Evolutionary conservation across 371 early-diverging fungal genomes (phyloP).

Genomic region (Conidiobolus incongruus): DNA sequence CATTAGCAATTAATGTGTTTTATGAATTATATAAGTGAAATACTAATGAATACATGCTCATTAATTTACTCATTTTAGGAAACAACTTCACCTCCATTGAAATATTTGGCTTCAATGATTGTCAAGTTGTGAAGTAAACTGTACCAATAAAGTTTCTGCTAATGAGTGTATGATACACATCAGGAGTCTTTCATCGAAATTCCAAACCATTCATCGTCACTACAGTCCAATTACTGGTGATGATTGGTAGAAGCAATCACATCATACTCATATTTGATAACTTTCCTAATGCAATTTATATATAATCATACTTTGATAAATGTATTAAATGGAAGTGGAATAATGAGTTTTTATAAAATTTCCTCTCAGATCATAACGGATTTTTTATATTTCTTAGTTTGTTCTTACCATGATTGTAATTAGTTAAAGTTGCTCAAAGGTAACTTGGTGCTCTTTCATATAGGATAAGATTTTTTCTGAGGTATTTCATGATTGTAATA

Average conservation of each 20-base stretch:
- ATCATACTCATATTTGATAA: background rate
- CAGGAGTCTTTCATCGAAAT: no score
- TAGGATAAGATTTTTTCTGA: slow-evolving; percentile 5
- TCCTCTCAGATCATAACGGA: slow-evolving; percentile 27
- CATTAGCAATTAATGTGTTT: no score
- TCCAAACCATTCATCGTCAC: no score
- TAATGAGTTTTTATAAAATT: slow-evolving; percentile 17
- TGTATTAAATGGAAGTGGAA: slow-evolving; percentile 15
- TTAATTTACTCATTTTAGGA: no score
- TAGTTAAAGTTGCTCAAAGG: slow-evolving; percentile 8
- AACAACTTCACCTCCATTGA: no score
- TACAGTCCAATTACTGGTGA: background rate
- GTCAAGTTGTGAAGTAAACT: no score
- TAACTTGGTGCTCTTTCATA: background rate
- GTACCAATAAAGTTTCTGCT: no score
- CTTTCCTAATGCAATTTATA: slow-evolving; percentile 7
- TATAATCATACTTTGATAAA: slow-evolving; percentile 29
- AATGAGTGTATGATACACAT: no score
- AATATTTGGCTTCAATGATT: no score
- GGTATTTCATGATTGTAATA: no score
- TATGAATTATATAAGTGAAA: no score
- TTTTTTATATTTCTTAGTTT: slow-evolving; percentile 14
- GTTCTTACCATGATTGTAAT: slow-evolving; percentile 6
- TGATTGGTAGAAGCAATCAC: background rate
- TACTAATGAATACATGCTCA: no score